These are phyloP conservation scores for Tolypocladium album DNA, from an alignment of 2,329 filamentous ascomycete species.

Conservation along the genomic window DNA sequence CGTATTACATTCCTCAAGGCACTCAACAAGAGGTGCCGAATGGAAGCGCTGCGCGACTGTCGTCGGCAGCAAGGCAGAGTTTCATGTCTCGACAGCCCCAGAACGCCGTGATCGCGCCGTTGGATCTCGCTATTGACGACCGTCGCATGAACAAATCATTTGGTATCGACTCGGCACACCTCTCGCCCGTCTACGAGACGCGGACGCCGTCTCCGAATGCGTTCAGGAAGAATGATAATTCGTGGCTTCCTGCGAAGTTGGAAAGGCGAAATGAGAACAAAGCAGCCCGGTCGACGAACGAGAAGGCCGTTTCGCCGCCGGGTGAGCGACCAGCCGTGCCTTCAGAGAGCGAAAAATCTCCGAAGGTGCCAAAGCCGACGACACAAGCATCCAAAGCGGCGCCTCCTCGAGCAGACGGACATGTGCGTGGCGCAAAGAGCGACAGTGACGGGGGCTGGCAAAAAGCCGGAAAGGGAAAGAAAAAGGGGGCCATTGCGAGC, in stretches of 20 bases:
- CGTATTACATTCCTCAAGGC: constrained; percentile 16
- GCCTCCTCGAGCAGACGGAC: constrained; percentile 38
- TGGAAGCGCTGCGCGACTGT: constrained; percentile 17
- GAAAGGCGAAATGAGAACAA: constrained; percentile 1
- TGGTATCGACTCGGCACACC: constrained; percentile 32
- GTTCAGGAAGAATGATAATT: constrained; percentile 39
- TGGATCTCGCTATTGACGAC: constrained; percentile 43
- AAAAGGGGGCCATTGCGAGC: constrained; percentile 30
- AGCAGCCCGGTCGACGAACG: background rate
- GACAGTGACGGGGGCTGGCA: constrained; percentile 48
- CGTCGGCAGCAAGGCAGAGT: constrained; percentile 24
- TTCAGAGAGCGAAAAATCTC: constrained; percentile 12
- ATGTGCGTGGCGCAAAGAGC: constrained; percentile 42
- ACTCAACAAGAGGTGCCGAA: constrained; percentile 19
- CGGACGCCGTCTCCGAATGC: constrained; percentile 60
- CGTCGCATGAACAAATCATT: constrained; percentile 24
- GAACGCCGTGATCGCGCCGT: constrained; percentile 39
- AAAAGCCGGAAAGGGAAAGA: constrained; percentile 41
- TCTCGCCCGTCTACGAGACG: constrained; percentile 67
- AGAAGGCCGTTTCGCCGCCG: background rate
- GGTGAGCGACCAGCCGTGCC: background rate
- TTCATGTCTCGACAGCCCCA: constrained; percentile 30
- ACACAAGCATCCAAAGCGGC: constrained; percentile 23
- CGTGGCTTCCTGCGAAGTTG: constrained; percentile 16
- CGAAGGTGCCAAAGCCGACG: constrained; percentile 12